A percentile compares a stretch with the other conserved stretches of the same genome.
Evolutionary conservation across 306 rosid genomes (phyloP).

Genomic region (Quercus bicolor): DNA sequence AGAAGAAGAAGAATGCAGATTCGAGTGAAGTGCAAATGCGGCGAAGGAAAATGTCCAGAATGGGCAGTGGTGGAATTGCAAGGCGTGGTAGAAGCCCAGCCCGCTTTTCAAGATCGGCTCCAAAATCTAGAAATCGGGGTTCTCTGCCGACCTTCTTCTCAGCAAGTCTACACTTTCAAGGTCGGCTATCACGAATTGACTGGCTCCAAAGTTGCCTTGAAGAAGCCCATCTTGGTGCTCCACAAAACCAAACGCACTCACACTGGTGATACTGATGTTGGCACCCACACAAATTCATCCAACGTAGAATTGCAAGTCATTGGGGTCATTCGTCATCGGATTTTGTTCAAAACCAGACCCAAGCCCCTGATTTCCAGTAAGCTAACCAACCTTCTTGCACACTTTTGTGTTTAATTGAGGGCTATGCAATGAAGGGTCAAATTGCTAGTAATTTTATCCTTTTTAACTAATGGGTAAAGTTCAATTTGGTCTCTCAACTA

Average conservation of each 20-base stretch:
- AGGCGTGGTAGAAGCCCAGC: slow-evolving; percentile 65
- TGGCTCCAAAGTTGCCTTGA: slow-evolving; percentile 70
- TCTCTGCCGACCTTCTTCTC: slow-evolving; percentile 76
- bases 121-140: slow-evolving; percentile 62
- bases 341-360: slow-evolving; percentile 88
- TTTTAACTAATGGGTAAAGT: no score
- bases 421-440: no score
- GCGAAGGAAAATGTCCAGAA: slow-evolving; percentile 57
- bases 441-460: no score
- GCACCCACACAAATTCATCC: background rate
- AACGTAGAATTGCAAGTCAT: slow-evolving; percentile 60
- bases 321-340: slow-evolving; percentile 69
- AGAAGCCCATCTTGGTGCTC: slow-evolving; percentile 78
- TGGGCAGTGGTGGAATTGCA: slow-evolving; percentile 82
- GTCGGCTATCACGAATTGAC: slow-evolving; percentile 86
- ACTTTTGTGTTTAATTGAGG: no score
- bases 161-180: slow-evolving; percentile 75
- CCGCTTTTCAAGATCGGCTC: slow-evolving; percentile 49
- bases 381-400: background rate
- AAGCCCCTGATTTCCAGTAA: slow-evolving; percentile 83
- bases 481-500: no score
- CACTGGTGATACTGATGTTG: background rate
- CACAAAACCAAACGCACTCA: slow-evolving; percentile 46
- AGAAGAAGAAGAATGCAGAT: slow-evolving; percentile 50
- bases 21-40: slow-evolving; percentile 58